Percentiles rank a stretch among this genome's conserved stretches.
Evolutionary conservation across 495 filamentous ascomycete genomes (phyloP).

Genomic region (Talaromyces liani): DNA sequence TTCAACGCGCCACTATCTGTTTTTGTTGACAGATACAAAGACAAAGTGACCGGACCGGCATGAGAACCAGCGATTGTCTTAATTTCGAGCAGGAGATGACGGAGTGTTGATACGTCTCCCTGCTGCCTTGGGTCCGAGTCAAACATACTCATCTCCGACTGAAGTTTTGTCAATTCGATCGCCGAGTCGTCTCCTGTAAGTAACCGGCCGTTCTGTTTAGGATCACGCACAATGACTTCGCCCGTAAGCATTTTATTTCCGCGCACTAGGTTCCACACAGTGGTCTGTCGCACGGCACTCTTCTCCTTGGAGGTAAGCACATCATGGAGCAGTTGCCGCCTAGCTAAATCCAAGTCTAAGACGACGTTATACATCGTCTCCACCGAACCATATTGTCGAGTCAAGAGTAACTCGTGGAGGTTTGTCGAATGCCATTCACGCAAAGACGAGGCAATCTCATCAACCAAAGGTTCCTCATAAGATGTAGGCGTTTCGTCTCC

Average conservation of each 20-base stretch:
- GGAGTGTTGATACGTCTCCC: constrained; percentile 63
- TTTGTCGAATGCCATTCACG: constrained; percentile 98
- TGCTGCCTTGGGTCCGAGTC: constrained; percentile 62
- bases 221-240: constrained; percentile 90
- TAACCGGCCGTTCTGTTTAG: constrained; percentile 71
- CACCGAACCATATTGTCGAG: constrained; percentile 68
- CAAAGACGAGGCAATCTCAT: constrained; percentile 93
- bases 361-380: constrained; percentile 77
- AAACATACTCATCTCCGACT: constrained; percentile 92
- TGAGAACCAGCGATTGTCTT: constrained; percentile 68
- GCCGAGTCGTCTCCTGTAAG: constrained; percentile 89
- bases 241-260: constrained; percentile 89
- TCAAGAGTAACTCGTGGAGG: constrained; percentile 85
- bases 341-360: constrained; percentile 67
- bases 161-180: constrained; percentile 81
- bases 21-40: constrained; percentile 72
- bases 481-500: constrained; percentile 93
- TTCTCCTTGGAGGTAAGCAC: constrained; percentile 85
- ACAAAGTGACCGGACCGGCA: constrained; percentile 64
- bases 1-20: constrained; percentile 49
- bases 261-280: constrained; percentile 88
- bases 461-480: constrained; percentile 81
- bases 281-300: constrained; percentile 64
- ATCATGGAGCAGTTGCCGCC: constrained; percentile 86
- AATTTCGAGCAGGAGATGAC: constrained; percentile 82